Percentiles rank a stretch among this genome's conserved stretches.
These are phyloP conservation scores for Papiliotrema laurentii DNA, from an alignment of 1,284 basidiomycete genomes.

Conservation along the genomic window DNA sequence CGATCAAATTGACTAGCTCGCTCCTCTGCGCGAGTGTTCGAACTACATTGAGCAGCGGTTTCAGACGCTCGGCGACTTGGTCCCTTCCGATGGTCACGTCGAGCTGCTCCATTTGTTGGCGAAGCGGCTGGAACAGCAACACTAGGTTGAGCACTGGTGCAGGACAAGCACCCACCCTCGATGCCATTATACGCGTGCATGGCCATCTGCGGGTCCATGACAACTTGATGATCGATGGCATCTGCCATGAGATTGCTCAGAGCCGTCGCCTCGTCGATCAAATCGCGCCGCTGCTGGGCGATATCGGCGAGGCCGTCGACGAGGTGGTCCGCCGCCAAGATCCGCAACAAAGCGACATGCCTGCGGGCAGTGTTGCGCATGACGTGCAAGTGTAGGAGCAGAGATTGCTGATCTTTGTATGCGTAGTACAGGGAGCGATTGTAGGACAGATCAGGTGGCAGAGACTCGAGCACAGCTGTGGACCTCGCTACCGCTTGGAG, in stretches of 20 bases:
- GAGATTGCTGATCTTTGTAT: conserved; percentile 8
- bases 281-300: background rate
- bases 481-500: conserved; percentile 2
- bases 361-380: conserved; percentile 12
- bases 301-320: background rate
- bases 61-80: background rate
- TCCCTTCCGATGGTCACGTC: conserved; percentile 1
- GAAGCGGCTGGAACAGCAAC: conserved; percentile 11
- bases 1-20: conserved; percentile 11
- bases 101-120: conserved; percentile 1
- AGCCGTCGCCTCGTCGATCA: conserved; percentile 4
- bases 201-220: conserved; percentile 14
- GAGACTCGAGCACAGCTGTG: conserved; percentile 1
- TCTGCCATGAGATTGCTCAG: conserved; percentile 8
- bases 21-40: conserved; percentile 4
- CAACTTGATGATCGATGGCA: conserved; percentile 3
- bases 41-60: conserved; percentile 7
- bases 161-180: conserved; percentile 2
- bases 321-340: conserved; percentile 1
- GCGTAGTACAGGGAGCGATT: conserved; percentile 6
- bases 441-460: conserved; percentile 4
- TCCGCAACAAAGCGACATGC: conserved; percentile 8
- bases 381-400: conserved; percentile 11
- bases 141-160: background rate
- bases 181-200: conserved; percentile 18